Percentiles rank a stretch among this genome's conserved stretches.
Conservation (phyloP, 2,329 filamentous ascomycete species). For the Leptodontidium sp. region DNA sequence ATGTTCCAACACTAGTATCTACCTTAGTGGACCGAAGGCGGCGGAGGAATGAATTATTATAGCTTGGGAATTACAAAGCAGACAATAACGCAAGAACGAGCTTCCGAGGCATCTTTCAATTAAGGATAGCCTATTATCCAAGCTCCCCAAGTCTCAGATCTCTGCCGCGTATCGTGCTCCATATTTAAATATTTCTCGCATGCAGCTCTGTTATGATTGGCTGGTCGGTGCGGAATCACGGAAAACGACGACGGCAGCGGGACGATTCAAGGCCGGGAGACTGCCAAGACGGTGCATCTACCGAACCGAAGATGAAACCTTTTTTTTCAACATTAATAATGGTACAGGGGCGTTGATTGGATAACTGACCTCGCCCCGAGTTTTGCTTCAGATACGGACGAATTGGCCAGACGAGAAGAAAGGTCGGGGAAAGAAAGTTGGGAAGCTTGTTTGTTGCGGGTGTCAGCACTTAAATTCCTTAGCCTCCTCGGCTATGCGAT, state of each 20-base stretch:
- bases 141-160: neutral
- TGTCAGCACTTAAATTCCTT: conserved; percentile 8
- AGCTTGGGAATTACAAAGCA: neutral
- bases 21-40: neutral
- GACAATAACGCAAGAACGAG: neutral
- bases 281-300: conserved; percentile 12
- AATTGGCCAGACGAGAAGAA: neutral
- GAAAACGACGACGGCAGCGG: neutral
- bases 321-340: neutral
- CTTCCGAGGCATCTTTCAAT: neutral
- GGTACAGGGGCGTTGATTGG: too few relatives aligned
- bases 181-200: neutral
- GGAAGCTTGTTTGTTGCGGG: neutral
- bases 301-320: neutral
- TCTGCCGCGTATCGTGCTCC: neutral
- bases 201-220: neutral
- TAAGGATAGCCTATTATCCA: neutral
- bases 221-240: neutral
- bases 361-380: neutral
- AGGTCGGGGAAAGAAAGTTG: neutral
- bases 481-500: conserved; percentile 13
- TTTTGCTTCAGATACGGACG: neutral
- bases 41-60: neutral
- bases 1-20: neutral
- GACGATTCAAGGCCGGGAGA: neutral